Conservation (phyloP, 345 rosid species). For the Isatis tinctoria region DNA sequence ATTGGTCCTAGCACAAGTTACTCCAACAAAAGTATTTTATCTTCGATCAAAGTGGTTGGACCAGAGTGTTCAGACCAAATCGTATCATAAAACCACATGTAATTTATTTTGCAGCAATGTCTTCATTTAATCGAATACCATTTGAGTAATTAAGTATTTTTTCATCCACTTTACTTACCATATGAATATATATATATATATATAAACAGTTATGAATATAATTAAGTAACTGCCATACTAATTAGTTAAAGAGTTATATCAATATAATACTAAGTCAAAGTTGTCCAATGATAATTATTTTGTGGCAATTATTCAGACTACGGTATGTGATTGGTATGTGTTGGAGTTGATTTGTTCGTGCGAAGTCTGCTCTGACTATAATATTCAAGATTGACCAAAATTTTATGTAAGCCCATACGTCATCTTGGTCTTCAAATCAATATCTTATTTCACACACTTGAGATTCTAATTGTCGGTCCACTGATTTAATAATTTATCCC, state of each 20-base stretch:
- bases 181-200: no score
- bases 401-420: conserved; percentile 32
- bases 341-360: conserved; percentile 26
- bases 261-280: conserved; percentile 13
- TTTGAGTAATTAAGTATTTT: background rate
- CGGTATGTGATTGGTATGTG: conserved; percentile 5
- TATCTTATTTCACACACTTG: background rate
- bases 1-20: background rate
- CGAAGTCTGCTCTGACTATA: conserved; percentile 17
- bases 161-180: background rate
- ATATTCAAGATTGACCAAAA: conserved; percentile 22
- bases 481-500: background rate
- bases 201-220: no score
- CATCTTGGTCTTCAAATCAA: conserved; percentile 16
- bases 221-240: no score
- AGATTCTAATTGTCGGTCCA: conserved; percentile 16
- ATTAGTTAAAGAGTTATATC: no score
- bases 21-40: background rate
- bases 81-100: background rate
- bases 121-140: background rate
- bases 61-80: background rate
- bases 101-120: background rate
- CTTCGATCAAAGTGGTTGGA: background rate
- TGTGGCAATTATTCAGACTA: background rate
- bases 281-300: background rate